Evolutionary conservation across 2,329 filamentous ascomycete genomes (phyloP), one percentile per base, ranked within the genome.

Genomic region (Beauveria rudraprayagi): DNA sequence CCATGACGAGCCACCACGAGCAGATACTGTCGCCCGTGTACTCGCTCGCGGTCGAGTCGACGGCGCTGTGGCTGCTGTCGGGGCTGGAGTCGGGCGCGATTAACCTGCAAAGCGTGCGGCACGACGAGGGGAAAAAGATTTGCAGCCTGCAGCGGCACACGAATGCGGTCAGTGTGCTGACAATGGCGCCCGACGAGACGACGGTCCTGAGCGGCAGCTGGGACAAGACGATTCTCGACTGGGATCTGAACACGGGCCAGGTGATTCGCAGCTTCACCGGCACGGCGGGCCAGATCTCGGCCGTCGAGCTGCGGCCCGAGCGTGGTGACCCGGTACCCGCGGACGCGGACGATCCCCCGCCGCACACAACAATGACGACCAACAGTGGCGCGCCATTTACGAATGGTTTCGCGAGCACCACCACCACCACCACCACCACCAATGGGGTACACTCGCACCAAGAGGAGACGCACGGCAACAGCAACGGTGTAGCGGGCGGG

Each of bases 151-250:
- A 88, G 63, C 85, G 89, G 66, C 94, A 99, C 71, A 91, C 87
- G 1, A 96, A 92, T 52, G 93, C 94, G 0, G 94, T 99, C 19
- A 96, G 92, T 22, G 91, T 95, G 5, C 76, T 99, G 62, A 87
- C 84, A 10, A 77, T 99, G 14, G 85, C 90, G 0, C 85, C 89
- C 5, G 92, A 97, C 66, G 94, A 99, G 76, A 87, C 83, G 68
- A 92, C 88, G 44, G 84, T 97, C 4, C 75, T 99, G 9, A 97
- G 92, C 40, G 94, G 94, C 3, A 93, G 92, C 71, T 99, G 94
- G 94, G 94, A 99, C 73, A 97, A 96, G 76, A 89, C 84, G 19
- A 87, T 97, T 1, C 83, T 92, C 58, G 92, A 97, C 71, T 99
- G 94, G 94, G 94, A 97, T 72, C 74, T 99, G 28, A 91, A 97